A percentile compares a stretch with the other conserved stretches of the same genome.
Evolutionary conservation across 2,329 filamentous ascomycete species (phyloP).

Genomic region (Talaromyces piceae): DNA sequence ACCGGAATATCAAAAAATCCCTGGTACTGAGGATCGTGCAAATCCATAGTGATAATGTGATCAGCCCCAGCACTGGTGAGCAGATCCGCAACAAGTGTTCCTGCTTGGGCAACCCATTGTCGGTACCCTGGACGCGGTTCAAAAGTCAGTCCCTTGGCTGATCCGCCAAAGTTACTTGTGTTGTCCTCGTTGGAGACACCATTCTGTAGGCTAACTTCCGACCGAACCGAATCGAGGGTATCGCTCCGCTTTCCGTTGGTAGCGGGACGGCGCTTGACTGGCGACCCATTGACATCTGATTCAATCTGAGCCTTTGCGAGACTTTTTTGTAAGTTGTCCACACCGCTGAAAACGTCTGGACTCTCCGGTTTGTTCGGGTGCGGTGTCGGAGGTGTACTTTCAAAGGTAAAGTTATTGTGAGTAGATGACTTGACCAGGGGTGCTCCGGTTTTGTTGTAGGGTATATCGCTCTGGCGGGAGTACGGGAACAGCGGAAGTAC

Average conservation of each 20-base stretch:
- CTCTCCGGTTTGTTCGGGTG: constrained; percentile 63
- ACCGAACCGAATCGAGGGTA: constrained; percentile 32
- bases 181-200: constrained; percentile 44
- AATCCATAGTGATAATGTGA: constrained; percentile 95
- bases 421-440: constrained; percentile 66
- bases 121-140: constrained; percentile 89
- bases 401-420: constrained; percentile 62
- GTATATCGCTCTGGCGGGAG: constrained; percentile 89
- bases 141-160: constrained; percentile 49
- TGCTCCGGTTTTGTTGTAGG: constrained; percentile 91
- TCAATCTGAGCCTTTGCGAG: constrained; percentile 61
- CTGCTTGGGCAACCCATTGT: constrained; percentile 97
- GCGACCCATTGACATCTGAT: constrained; percentile 42
- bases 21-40: constrained; percentile 94
- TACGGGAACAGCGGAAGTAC: constrained; percentile 95
- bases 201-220: constrained; percentile 18
- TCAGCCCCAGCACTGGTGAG: constrained; percentile 93
- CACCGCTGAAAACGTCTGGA: constrained; percentile 57
- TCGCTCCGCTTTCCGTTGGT: constrained; percentile 34
- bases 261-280: constrained; percentile 32
- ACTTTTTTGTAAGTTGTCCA: constrained; percentile 63
- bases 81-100: constrained; percentile 87
- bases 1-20: constrained; percentile 99
- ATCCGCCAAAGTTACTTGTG: constrained; percentile 48
- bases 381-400: constrained; percentile 84